These are phyloP conservation scores for Fraxinus dipetala DNA, from an alignment of 305 asterid genomes.

Conservation along the genomic window DNA sequence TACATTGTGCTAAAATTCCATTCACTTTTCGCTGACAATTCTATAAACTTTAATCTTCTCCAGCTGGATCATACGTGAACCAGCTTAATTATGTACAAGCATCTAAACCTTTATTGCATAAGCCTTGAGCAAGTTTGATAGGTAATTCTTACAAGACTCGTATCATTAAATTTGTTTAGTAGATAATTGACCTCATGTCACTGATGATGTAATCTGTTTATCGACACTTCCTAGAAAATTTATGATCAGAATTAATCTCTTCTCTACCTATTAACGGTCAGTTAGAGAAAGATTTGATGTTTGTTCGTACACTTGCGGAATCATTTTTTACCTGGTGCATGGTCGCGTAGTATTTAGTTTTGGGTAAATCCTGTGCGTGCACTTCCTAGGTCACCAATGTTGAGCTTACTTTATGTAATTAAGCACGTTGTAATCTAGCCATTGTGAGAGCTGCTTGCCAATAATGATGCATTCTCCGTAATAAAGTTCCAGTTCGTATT, in stretches of 20 bases:
- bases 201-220: neutral
- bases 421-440: neutral
- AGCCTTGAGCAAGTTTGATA: neutral
- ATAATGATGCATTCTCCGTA: neutral
- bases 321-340: neutral
- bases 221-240: neutral
- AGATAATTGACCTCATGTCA: neutral
- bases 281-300: neutral
- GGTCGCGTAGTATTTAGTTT: neutral
- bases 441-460: neutral
- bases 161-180: neutral
- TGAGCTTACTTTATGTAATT: neutral
- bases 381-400: neutral
- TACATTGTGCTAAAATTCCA: neutral
- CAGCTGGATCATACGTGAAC: neutral
- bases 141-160: neutral
- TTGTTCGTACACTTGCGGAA: neutral
- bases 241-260: neutral
- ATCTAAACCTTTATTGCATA: neutral
- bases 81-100: neutral
- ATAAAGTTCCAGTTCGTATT: neutral
- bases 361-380: neutral
- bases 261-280: neutral
- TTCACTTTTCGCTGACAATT: neutral
- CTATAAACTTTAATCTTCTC: neutral